A percentile compares a stretch with the other conserved stretches of the same genome.
These are phyloP conservation scores for Phialemonium atrogriseum DNA, from an alignment of 2,329 filamentous ascomycete genomes.

Conservation along the genomic window DNA sequence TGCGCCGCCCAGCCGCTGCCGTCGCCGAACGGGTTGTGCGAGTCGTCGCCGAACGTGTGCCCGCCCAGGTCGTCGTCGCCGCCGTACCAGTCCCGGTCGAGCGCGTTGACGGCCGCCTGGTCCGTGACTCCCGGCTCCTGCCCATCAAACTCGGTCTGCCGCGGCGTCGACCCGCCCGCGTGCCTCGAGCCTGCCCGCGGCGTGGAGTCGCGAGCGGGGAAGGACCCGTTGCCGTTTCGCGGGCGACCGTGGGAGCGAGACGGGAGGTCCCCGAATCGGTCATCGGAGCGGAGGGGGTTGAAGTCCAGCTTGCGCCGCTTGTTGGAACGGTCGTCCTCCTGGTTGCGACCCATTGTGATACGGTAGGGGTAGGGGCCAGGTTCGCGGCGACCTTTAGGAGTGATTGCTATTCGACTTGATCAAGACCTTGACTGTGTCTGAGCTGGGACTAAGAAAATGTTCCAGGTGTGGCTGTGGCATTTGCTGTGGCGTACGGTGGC, in stretches of 20 bases:
- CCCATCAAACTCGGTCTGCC: conserved; percentile 51
- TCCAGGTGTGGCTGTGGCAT: too few relatives aligned
- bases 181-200: conserved; percentile 21
- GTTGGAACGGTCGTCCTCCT: conserved; percentile 36
- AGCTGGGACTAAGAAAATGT: too few relatives aligned
- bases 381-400: too few relatives aligned
- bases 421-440: too few relatives aligned
- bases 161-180: conserved; percentile 29
- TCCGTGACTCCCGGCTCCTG: conserved; percentile 53
- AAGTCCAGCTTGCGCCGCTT: conserved; percentile 57
- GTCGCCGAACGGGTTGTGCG: conserved; percentile 86
- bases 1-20: conserved; percentile 62
- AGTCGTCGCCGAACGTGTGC: conserved; percentile 80
- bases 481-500: too few relatives aligned
- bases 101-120: conserved; percentile 57
- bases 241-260: conserved; percentile 28
- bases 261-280: conserved; percentile 47
- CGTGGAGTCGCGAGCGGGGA: conserved; percentile 16
- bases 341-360: conserved; percentile 19
- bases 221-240: conserved; percentile 15
- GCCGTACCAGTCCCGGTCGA: conserved; percentile 90
- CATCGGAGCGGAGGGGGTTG: conserved; percentile 41
- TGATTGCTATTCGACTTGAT: too few relatives aligned
- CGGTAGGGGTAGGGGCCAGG: too few relatives aligned
- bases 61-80: conserved; percentile 81